Evolutionary conservation across 1,139 yeast genomes (phyloP).

Genomic region (Keqinozyma sinolaborantium): DNA sequence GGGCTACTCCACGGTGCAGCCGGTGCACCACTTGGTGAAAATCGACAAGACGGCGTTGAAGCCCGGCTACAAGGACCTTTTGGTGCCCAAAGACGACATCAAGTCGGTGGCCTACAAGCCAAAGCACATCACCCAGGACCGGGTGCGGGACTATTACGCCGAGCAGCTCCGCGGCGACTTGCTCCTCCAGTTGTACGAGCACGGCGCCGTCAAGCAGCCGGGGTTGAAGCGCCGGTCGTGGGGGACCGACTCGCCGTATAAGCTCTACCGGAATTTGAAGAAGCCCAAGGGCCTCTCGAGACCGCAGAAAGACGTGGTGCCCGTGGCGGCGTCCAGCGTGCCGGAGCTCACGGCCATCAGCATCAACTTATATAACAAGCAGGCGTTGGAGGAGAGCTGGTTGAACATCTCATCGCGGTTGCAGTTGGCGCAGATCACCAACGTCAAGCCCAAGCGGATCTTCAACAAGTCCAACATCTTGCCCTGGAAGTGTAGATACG

Average conservation of each 20-base stretch:
- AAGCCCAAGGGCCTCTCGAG: conserved; percentile 66
- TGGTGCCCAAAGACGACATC: conserved; percentile 65
- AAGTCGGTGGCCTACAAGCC: conserved; percentile 79
- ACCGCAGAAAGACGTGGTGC: conserved; percentile 70
- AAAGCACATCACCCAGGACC: conserved; percentile 65
- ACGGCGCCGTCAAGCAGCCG: conserved; percentile 46
- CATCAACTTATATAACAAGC: conserved; percentile 73
- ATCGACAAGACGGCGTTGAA: conserved; percentile 68
- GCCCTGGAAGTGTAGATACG: conserved; percentile 83
- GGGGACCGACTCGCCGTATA: conserved; percentile 90
- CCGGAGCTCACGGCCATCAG: conserved; percentile 67
- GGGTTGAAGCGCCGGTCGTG: conserved; percentile 81
- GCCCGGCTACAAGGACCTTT: conserved; percentile 65
- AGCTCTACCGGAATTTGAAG: conserved; percentile 69
- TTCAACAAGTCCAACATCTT: conserved; percentile 79
- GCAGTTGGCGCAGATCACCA: conserved; percentile 90
- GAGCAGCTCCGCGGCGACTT: conserved; percentile 75
- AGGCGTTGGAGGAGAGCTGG: conserved; percentile 71
- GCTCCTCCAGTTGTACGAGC: conserved; percentile 72
- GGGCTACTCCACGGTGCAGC: conserved; percentile 77
- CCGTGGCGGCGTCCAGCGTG: conserved; percentile 61
- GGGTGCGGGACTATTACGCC: conserved; percentile 74
- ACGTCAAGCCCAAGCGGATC: conserved; percentile 72
- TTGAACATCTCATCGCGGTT: conserved; percentile 74
- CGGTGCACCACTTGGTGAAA: conserved; percentile 86